phyloP scores from a whole-genome alignment of 2,329 filamentous ascomycete genomes.

The Fulvia fulva region DNA sequence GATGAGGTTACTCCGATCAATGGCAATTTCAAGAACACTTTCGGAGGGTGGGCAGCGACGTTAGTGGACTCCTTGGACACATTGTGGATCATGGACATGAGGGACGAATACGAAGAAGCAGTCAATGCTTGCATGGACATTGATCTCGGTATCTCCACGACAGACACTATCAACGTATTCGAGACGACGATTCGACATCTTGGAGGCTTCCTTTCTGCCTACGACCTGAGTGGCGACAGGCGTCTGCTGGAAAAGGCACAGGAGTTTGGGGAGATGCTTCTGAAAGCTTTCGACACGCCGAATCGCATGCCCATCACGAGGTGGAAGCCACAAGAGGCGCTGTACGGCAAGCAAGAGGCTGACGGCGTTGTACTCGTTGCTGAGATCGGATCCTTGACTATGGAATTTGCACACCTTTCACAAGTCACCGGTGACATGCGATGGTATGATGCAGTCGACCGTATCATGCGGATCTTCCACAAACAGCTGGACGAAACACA shows the following conservation, averaged over 20 bases:
- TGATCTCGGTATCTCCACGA: constrained; percentile 39
- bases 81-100: constrained; percentile 46
- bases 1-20: constrained; percentile 47
- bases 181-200: constrained; percentile 48
- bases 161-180: constrained; percentile 45
- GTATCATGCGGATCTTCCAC: constrained; percentile 41
- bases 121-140: constrained; percentile 42
- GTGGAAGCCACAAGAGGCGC: constrained; percentile 41
- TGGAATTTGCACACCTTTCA: constrained; percentile 48
- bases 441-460: constrained; percentile 45
- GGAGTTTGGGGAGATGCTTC: constrained; percentile 42
- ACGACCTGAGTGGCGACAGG: constrained; percentile 36
- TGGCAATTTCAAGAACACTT: constrained; percentile 38
- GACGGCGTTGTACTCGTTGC: constrained; percentile 42
- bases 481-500: constrained; percentile 41
- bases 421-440: constrained; percentile 44
- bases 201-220: constrained; percentile 35
- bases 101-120: constrained; percentile 46
- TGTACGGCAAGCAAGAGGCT: constrained; percentile 38
- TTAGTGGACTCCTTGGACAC: constrained; percentile 46
- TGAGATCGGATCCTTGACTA: constrained; percentile 45
- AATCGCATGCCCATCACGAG: constrained; percentile 45
- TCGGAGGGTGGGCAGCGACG: constrained; percentile 47
- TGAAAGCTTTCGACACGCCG: constrained; percentile 47
- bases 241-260: constrained; percentile 35